Conservation (phyloP, 495 filamentous ascomycete genomes). For the Neurospora cerealis region DNA sequence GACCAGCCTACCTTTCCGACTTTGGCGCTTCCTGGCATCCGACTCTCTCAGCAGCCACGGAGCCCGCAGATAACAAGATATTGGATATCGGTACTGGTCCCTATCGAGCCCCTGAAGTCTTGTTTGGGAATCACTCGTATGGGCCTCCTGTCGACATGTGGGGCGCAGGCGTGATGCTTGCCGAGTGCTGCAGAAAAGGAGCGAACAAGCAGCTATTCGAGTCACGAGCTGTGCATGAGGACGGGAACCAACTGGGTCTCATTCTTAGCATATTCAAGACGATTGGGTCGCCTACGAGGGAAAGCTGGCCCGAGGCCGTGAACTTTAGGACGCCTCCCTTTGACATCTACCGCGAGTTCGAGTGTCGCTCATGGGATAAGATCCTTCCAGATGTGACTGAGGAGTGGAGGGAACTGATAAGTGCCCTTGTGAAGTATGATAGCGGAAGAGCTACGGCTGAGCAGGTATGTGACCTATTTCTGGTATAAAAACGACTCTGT, state of each 20-base stretch:
- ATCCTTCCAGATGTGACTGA: slow-evolving; percentile 7
- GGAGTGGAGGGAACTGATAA: slow-evolving; percentile 10
- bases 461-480: slow-evolving; percentile 3
- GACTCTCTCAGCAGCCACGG: slow-evolving; percentile 42
- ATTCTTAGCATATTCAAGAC: slow-evolving; percentile 85
- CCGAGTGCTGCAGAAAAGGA: slow-evolving; percentile 49
- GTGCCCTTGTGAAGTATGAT: slow-evolving; percentile 8
- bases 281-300: slow-evolving; percentile 69
- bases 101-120: slow-evolving; percentile 81
- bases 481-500: background rate
- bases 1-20: slow-evolving; percentile 71
- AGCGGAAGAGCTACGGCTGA: slow-evolving; percentile 10
- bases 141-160: slow-evolving; percentile 69
- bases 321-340: slow-evolving; percentile 41
- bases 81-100: slow-evolving; percentile 87
- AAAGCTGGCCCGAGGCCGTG: slow-evolving; percentile 61
- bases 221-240: slow-evolving; percentile 52
- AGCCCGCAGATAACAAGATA: slow-evolving; percentile 62
- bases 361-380: slow-evolving; percentile 16
- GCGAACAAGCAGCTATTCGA: slow-evolving; percentile 60
- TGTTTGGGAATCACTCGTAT: slow-evolving; percentile 78
- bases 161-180: slow-evolving; percentile 77
- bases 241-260: slow-evolving; percentile 86
- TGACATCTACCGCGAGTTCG: slow-evolving; percentile 42
- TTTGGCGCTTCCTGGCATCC: slow-evolving; percentile 87